Conservation (phyloP, 2,329 filamentous ascomycete species). For the Fusarium pseudoanthophilum region DNA sequence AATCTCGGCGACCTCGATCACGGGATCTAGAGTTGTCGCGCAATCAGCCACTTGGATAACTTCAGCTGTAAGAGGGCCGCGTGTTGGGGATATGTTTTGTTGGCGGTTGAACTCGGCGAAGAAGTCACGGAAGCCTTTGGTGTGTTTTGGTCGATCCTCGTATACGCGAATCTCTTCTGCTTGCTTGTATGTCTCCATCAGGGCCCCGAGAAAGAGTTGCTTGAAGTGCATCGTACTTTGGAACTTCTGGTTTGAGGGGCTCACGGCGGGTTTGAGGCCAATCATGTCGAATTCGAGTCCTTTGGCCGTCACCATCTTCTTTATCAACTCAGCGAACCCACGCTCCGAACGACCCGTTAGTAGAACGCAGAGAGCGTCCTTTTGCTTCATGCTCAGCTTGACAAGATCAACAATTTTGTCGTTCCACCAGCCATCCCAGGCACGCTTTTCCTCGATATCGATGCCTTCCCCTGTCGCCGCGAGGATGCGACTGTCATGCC, state of each 20-base stretch:
- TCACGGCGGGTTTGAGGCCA: slow-evolving; percentile 84
- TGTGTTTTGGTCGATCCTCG: slow-evolving; percentile 74
- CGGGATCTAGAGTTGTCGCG: slow-evolving; percentile 77
- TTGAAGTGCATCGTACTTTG: slow-evolving; percentile 91
- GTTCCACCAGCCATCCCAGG: slow-evolving; percentile 97
- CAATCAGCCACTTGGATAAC: slow-evolving; percentile 88
- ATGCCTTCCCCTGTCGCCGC: slow-evolving; percentile 85
- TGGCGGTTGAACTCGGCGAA: slow-evolving; percentile 79
- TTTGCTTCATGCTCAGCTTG: slow-evolving; percentile 81
- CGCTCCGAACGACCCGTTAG: slow-evolving; percentile 86
- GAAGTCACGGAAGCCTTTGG: slow-evolving; percentile 86
- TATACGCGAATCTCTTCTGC: slow-evolving; percentile 86
- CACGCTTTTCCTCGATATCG: slow-evolving; percentile 82
- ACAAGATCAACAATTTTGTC: slow-evolving; percentile 87
- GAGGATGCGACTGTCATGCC: slow-evolving; percentile 91
- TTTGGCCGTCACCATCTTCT: slow-evolving; percentile 81
- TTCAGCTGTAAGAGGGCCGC: slow-evolving; percentile 77
- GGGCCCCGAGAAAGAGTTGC: slow-evolving; percentile 80
- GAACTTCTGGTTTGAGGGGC: slow-evolving; percentile 83
- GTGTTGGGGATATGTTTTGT: slow-evolving; percentile 60
- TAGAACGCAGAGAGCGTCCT: slow-evolving; percentile 85
- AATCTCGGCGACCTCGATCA: slow-evolving; percentile 82
- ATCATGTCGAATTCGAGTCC: slow-evolving; percentile 88
- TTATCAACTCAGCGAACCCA: slow-evolving; percentile 81
- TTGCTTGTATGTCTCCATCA: slow-evolving; percentile 86